Percentiles rank a stretch among this genome's conserved stretches.
Conservation (phyloP, 1,139 yeast genomes). For the Pichia kudriavzevii region DNA sequence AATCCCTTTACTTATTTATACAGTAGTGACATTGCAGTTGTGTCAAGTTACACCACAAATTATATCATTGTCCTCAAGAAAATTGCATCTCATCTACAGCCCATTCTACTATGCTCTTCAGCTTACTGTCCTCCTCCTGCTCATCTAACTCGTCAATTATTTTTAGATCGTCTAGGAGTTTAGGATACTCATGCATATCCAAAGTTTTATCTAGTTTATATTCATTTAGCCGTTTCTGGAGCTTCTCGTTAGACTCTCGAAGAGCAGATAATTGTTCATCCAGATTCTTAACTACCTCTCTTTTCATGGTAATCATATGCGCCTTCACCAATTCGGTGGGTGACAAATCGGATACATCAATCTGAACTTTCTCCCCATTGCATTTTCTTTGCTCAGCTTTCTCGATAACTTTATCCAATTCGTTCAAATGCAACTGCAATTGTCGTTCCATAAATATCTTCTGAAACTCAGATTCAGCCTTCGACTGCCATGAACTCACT, state of each 20-base stretch:
- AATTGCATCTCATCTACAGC: conserved; percentile 11
- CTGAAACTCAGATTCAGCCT: conserved; percentile 56
- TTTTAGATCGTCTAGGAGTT: conserved; percentile 5
- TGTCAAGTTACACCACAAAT: too few species aligned
- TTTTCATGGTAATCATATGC: conserved; percentile 5
- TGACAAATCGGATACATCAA: conserved; percentile 8
- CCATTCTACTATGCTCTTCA: conserved; percentile 10
- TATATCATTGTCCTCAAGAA: too few species aligned
- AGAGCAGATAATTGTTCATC: conserved; percentile 1
- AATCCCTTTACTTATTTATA: too few species aligned
- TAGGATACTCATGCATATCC: conserved; percentile 4
- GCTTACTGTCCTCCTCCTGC: conserved; percentile 7
- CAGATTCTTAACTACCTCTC: conserved; percentile 3
- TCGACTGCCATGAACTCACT: conserved; percentile 50
- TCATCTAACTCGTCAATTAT: conserved; percentile 8
- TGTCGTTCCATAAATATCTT: conserved; percentile 59
- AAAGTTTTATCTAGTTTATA: conserved; percentile 3
- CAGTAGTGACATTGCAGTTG: too few species aligned
- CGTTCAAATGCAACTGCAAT: conserved; percentile 48
- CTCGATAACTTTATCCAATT: conserved; percentile 56
- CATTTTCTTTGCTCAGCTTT: conserved; percentile 23
- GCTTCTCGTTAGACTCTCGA: conserved; percentile 1
- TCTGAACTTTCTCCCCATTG: not conserved
- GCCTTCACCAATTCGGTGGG: conserved; percentile 8
- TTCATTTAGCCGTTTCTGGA: conserved; percentile 5